Base-by-base conservation (phyloP, 2,329 filamentous ascomycete genomes). In the Graphilbum fragrans region DNA sequence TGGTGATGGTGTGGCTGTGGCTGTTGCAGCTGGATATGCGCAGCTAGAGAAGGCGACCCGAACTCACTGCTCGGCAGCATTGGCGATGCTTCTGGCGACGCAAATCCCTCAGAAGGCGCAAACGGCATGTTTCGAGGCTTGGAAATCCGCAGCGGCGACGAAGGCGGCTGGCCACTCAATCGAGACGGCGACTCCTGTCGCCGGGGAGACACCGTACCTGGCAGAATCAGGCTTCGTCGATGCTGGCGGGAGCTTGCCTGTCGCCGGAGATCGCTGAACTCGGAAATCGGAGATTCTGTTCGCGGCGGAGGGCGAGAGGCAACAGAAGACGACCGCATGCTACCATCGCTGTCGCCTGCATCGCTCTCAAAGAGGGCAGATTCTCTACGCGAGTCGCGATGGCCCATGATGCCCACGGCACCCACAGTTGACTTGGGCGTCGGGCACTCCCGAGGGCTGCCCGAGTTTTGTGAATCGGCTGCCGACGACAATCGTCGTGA, bases 101-200 rank as follows among this genome's bases (percentile, higher is more conserved):
- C 76, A 32, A 93, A 56, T 19, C 70, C 72, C 35, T 88, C 83
- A 5, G 75, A 68, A 18, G 41, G 12, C 3, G 68, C 63, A 47
- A 68, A 69, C 5, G 70, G 70, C 25, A 77, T 60, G 21, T 64
- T 70, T 27, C 88, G 79, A 27, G 88, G 83, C 55, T 94, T 96
- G 36, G 74, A 72, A 53, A 93, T 87, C 31, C 90, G 77, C 42
- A 98, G 64, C 2, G 92, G 92, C 2, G 87, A 94, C 2, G 88
- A 86, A 3, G 87, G 86, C 37, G 81, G 77, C 33, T 49, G 50
- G 6, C 35, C 41, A 8, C 73, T 66, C 39, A 72, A 67, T 49
- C 90, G 74, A 9, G 82, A 88, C 4, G 92, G 92, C 1, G 92
- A 98, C 53, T 90, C 85, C 54, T 94, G 87, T 21, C 92, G 79